Evolutionary conservation across 495 filamentous ascomycete species (phyloP), one percentile per base, ranked within the genome.

Genomic region (Trypethelium eluteriae): DNA sequence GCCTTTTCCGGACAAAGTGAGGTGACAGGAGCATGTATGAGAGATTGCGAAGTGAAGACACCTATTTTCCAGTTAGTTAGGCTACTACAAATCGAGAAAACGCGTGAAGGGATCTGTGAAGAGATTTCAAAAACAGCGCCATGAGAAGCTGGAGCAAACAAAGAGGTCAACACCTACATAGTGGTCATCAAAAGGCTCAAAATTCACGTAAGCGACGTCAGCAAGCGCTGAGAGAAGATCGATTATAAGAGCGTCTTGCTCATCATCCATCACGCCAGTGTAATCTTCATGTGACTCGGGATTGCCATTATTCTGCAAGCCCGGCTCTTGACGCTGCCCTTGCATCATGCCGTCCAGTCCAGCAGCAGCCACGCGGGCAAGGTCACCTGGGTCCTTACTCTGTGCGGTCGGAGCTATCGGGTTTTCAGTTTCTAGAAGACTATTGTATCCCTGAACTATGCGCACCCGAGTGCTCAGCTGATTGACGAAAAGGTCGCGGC

Each of bases 361-460:
- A 12, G 74, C 16, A 34, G 74, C 57, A 12, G 70, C 65, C 38
- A 69, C 74, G 65, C 16, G 74, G 63, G 35, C 74, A 68, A 32
- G 73, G 68, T 16, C 69, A 64, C 65, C 62, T 66, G 66, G 35
- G 39, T 46, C 44, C 38, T 67, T 62, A 69, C 70, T 68, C 34
- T 76, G 53, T 14, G 32, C 53, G 7, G 62, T 41, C 35, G 38
- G 7, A 39, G 70, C 59, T 46, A 63, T 47, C 25, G 69, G 68
- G 74, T 64, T 75, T 69, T 34, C 71, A 47, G 69, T 81, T 47
- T 89, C 85, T 61, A 82, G 83, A 0, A 89, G 78, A 70, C 80
- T 84, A 75, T 86, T 88, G 71, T 91, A 94, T 70, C 89, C 90
- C 68, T 95, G 89, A 2, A 93, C 87, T n/a, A 91, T 81, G 71